Conservation (phyloP, 768 basidiomycete genomes). For the Russula sp. region DNA sequence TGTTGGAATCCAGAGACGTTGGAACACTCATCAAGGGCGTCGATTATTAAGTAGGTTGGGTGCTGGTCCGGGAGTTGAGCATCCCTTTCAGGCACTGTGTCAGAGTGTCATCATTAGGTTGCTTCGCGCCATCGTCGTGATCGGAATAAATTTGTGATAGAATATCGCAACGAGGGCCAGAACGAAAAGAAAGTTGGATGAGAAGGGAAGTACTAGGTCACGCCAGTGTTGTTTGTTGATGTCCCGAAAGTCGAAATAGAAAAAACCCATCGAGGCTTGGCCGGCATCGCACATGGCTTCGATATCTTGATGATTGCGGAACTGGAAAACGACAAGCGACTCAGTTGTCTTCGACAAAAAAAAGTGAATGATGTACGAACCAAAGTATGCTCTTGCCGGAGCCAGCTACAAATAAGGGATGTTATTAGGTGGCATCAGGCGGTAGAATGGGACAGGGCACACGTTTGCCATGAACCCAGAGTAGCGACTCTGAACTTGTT, state of each 20-base stretch:
- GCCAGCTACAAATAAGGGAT: not conserved
- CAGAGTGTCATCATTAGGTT: not conserved
- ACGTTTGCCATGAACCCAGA: slow-evolving; percentile 17
- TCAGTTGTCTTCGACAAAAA: not conserved
- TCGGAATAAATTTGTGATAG: not conserved
- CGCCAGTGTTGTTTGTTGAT: not conserved
- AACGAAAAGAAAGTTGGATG: too few species aligned
- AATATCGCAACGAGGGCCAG: not conserved
- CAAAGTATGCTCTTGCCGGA: slow-evolving; percentile 18
- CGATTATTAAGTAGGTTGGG: not conserved
- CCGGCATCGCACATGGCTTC: not conserved
- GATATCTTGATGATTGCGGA: slow-evolving; percentile 8
- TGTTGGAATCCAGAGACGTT: not conserved
- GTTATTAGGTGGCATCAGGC: not conserved
- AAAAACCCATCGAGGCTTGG: slow-evolving; percentile 1
- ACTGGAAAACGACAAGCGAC: not conserved
- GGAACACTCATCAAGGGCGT: slow-evolving; percentile 4
- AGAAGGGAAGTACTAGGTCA: slow-evolving; percentile 11
- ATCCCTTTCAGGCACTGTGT: not conserved
- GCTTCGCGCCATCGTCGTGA: not conserved
- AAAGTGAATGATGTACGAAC: not conserved
- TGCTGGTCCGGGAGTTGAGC: not conserved
- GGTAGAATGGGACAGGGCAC: not conserved
- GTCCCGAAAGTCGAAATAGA: slow-evolving; percentile 8
- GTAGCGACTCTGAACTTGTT: not conserved